Base-by-base conservation (phyloP, 2,329 filamentous ascomycete species). In the Monosporascus sp. region DNA sequence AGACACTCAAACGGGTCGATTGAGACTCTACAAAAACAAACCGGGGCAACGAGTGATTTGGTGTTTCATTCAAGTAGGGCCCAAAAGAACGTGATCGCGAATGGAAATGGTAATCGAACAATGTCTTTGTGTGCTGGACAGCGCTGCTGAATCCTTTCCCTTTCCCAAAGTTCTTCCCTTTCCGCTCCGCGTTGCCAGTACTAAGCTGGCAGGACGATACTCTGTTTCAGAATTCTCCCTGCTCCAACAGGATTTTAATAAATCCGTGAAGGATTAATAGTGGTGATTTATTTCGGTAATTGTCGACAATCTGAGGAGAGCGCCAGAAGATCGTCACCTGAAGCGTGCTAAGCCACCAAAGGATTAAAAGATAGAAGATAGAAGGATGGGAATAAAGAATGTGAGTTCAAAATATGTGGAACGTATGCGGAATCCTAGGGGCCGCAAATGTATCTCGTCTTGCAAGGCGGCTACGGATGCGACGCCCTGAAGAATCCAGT, bases 141-240 rank as follows among this genome's bases (percentile, higher is more conserved):
- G 76, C 76, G 63, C 76, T 76, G 77, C 76, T 79, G 76, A 72
- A 79, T 79, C 76, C 76, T 70, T 60, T 46, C 22, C 43, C n/a
- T 60, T 64, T 64, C 61, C 57, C 62, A 50, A 59, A 60, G 54
- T 55, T 61, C 50, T 51, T 53, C 57, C 58, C 61, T 58, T 59
- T 59, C 56, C 57, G 55, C 57, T 52, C 55, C 56, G 59, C 49
- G 55, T 54, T 22, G 60, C 37, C 45, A 48, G 43, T 9, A 48
- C 43, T 26, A 37, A 31, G 26, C 34, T 47, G 43, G 17, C 50
- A 44, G 5, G 38, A 36, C n/a, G 22, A 50, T 27, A 17, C 16
- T 46, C 50, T 24, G 26, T 8, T 24, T 7, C 9, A 41, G 20
- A 1, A 3, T 48, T 9, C 55, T 49, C 53, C 47, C 24, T 51